These are phyloP conservation scores for Aspergillus asperescens DNA, from an alignment of 495 filamentous ascomycete genomes.

Conservation along the genomic window DNA sequence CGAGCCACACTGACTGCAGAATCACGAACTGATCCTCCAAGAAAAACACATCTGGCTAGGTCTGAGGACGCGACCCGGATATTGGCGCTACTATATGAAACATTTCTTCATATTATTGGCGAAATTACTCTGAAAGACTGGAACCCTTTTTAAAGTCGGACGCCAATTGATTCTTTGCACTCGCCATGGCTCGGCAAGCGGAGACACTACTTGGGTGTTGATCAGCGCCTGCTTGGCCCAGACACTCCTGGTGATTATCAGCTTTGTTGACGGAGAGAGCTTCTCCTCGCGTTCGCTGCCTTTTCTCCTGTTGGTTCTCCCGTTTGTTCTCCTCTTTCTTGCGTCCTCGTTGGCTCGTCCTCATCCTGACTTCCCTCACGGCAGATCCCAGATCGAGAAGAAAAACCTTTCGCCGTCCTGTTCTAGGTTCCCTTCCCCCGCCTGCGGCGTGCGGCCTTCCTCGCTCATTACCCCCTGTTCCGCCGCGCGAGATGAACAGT, in stretches of 20 bases:
- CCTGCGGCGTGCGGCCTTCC: constrained; percentile 20
- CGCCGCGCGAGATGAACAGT: constrained; percentile 38
- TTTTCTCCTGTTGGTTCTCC: constrained; percentile 21
- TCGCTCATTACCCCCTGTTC: constrained; percentile 18
- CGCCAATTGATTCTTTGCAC: constrained; percentile 10
- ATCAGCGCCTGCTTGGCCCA: constrained; percentile 32
- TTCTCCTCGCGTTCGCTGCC: constrained; percentile 30
- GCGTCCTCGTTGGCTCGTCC: background rate
- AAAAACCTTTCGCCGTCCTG: constrained; percentile 9
- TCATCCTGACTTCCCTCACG: background rate
- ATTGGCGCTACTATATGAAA: constrained; percentile 1
- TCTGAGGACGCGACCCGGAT: background rate
- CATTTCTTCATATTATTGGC: constrained; percentile 4
- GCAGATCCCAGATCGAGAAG: background rate
- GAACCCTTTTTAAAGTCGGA: constrained; percentile 11
- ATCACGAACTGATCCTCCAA: background rate
- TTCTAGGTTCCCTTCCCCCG: constrained; percentile 10
- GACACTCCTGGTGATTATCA: constrained; percentile 18
- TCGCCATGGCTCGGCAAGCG: constrained; percentile 31
- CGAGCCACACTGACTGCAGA: background rate
- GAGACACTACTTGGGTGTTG: constrained; percentile 33
- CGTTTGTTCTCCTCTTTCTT: constrained; percentile 4
- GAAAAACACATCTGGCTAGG: background rate
- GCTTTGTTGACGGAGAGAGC: constrained; percentile 4
- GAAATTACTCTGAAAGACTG: constrained; percentile 5